A percentile compares a stretch with the other conserved stretches of the same genome.
These are phyloP conservation scores for Coelastrella sp. DNA, from an alignment of 139 green algal species.

Conservation along the genomic window DNA sequence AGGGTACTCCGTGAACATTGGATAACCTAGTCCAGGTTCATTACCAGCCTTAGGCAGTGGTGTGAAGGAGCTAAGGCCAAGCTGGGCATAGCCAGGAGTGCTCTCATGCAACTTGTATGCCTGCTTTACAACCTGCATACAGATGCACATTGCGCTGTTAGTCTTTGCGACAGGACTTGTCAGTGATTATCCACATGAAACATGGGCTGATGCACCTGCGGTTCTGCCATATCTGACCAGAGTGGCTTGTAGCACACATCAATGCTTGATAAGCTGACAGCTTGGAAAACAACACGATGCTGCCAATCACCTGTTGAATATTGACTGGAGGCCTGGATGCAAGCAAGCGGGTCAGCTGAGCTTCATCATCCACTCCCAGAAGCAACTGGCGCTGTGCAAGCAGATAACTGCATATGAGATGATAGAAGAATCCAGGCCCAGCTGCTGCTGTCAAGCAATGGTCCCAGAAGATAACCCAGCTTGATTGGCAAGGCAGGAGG, in stretches of 20 bases:
- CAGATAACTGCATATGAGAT: conserved; percentile 65
- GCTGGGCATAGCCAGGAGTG: conserved; percentile 49
- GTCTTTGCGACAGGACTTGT: neutral
- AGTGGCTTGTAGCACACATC: too few species aligned
- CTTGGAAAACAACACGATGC: too few species aligned
- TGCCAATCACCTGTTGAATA: conserved; percentile 62
- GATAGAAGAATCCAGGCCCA: conserved; percentile 65
- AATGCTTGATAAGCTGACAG: too few species aligned
- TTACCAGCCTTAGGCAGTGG: conserved; percentile 49
- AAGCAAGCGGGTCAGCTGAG: conserved; percentile 52
- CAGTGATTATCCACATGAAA: too few species aligned
- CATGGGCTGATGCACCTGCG: too few species aligned
- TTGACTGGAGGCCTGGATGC: conserved; percentile 55
- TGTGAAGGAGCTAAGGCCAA: conserved; percentile 33
- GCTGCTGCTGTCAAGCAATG: conserved; percentile 67
- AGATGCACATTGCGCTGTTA: neutral
- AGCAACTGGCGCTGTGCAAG: conserved; percentile 37
- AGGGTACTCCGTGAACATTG: conserved; percentile 58
- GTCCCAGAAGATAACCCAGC: conserved; percentile 74
- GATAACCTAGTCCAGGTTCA: conserved; percentile 57
- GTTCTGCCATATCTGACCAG: too few species aligned
- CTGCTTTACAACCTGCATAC: conserved; percentile 50
- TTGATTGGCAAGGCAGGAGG: conserved; percentile 54
- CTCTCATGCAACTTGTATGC: conserved; percentile 51
- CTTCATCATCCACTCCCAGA: conserved; percentile 47